phyloP scores from a whole-genome alignment of 129 eudicot species.

The Oenanthe sinensis region DNA sequence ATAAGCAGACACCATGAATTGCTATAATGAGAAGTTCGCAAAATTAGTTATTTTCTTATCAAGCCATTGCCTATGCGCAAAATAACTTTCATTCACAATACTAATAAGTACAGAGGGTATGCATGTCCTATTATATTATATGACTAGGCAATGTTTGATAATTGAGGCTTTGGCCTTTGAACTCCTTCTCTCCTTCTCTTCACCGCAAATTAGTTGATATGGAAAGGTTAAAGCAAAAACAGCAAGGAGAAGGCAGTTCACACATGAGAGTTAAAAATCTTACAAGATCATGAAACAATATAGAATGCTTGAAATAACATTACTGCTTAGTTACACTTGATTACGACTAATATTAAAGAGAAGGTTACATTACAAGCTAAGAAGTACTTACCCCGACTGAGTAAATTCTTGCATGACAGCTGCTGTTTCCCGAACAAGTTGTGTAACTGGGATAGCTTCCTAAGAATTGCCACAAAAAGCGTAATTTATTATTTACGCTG shows the following conservation, averaged over 20 bases:
- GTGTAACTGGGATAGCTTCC: constrained; percentile 96
- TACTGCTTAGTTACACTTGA: neutral
- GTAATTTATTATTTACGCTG: neutral
- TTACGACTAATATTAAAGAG: neutral
- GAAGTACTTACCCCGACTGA: constrained; percentile 80
- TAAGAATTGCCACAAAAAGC: constrained; percentile 14
- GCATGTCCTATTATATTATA: neutral
- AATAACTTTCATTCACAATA: neutral
- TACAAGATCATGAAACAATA: neutral
- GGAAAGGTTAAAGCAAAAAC: neutral
- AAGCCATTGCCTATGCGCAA: neutral
- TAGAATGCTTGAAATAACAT: neutral
- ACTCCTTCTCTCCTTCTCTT: neutral
- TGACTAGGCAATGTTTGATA: neutral
- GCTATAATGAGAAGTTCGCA: no score
- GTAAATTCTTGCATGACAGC: constrained; percentile 99
- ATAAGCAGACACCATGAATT: neutral
- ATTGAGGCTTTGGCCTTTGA: neutral
- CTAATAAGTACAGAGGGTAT: neutral
- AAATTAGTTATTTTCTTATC: neutral
- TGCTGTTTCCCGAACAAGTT: constrained; percentile 98
- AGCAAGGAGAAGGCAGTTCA: neutral
- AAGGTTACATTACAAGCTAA: neutral
- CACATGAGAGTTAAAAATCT: neutral
- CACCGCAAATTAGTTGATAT: neutral